Conservation (phyloP, 768 basidiomycete species). For the Sarcomyxa edulis region DNA sequence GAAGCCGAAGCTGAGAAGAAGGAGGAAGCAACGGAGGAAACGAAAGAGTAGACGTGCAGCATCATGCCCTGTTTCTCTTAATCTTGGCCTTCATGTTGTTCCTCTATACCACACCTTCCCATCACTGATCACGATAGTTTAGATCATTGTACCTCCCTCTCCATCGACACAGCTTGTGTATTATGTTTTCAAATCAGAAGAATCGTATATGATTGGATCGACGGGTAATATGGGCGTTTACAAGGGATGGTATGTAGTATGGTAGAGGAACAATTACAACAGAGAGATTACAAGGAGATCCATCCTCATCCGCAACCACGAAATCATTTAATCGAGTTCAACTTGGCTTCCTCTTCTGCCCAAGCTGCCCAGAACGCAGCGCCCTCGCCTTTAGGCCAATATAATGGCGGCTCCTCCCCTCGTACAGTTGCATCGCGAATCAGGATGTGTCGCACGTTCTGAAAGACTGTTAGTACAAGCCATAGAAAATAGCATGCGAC, state of each 20-base stretch:
- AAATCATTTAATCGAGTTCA: background rate
- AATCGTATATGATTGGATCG: too few relatives aligned
- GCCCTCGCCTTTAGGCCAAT: conserved; percentile 69
- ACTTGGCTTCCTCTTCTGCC: conserved; percentile 68
- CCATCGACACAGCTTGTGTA: background rate
- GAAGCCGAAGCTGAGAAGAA: conserved; percentile 5
- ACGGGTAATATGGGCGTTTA: too few relatives aligned
- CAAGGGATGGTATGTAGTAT: too few relatives aligned
- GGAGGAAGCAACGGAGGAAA: too few relatives aligned
- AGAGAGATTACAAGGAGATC: too few relatives aligned
- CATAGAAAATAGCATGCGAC: conserved; percentile 4
- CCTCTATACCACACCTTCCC: too few relatives aligned
- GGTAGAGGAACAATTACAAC: too few relatives aligned
- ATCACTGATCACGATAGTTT: conserved; percentile 14
- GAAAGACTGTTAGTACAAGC: background rate
- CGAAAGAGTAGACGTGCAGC: too few relatives aligned
- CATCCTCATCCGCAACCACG: too few relatives aligned
- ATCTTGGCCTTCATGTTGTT: conserved; percentile 1
- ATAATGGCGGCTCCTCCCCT: conserved; percentile 57
- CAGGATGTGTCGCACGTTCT: conserved; percentile 82
- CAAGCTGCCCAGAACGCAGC: conserved; percentile 73
- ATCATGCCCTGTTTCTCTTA: too few relatives aligned
- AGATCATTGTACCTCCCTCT: conserved; percentile 9
- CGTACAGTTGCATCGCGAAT: conserved; percentile 69
- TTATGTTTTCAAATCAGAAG: background rate